A percentile compares a stretch with the other conserved stretches of the same genome.
phyloP scores from a whole-genome alignment of 495 filamentous ascomycete genomes.

The Bryoglossum gracile region DNA sequence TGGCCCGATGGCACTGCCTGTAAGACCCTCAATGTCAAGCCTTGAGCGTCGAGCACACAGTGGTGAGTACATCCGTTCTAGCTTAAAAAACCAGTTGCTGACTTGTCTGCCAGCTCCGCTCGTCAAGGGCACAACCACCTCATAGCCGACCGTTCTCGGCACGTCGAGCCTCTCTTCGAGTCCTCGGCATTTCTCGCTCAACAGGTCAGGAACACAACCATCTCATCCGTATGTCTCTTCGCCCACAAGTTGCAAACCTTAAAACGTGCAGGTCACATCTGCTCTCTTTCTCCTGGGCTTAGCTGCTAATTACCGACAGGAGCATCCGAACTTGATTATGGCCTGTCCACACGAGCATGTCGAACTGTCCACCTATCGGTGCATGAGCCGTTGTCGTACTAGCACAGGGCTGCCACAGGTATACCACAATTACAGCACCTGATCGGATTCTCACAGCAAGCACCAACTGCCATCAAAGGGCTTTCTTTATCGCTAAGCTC shows the following conservation, averaged over 20 bases:
- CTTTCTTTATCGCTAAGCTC: neutral
- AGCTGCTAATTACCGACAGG: neutral
- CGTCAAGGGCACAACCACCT: conserved; percentile 6
- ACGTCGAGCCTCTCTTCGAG: conserved; percentile 6
- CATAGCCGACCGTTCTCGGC: neutral
- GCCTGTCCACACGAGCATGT: conserved; percentile 3
- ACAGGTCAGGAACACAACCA: neutral
- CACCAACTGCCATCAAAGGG: conserved; percentile 1
- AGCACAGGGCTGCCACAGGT: conserved; percentile 1
- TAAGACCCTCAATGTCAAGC: conserved; percentile 15
- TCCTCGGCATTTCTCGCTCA: conserved; percentile 15
- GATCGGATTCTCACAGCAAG: conserved; percentile 5
- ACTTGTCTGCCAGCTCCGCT: conserved; percentile 11
- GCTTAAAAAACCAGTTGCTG: conserved; percentile 2
- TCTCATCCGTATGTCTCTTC: conserved; percentile 9
- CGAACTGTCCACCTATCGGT: neutral
- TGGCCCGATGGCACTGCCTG: conserved; percentile 13
- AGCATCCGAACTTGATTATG: conserved; percentile 2
- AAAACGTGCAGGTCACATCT: conserved; percentile 4
- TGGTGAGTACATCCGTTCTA: conserved; percentile 6
- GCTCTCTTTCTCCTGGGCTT: neutral
- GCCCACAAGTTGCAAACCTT: conserved; percentile 7
- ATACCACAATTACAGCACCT: neutral
- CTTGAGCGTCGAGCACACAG: conserved; percentile 11
- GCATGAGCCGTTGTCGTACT: conserved; percentile 1